These are phyloP conservation scores for Russula lepida DNA, from an alignment of 768 basidiomycete genomes.

Conservation along the genomic window DNA sequence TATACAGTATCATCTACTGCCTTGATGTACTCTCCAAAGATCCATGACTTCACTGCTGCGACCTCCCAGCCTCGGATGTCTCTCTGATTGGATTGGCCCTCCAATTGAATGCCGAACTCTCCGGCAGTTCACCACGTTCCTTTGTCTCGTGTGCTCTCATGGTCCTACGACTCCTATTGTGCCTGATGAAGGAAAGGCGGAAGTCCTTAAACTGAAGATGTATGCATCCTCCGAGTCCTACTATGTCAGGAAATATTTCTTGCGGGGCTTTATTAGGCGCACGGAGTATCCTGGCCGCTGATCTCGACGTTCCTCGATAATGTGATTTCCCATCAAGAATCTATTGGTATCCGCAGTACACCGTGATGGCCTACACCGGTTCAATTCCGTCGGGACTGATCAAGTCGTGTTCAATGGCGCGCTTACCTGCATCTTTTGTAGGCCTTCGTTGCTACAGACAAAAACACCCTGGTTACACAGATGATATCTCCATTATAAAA, in stretches of 20 bases:
- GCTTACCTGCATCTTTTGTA: background rate
- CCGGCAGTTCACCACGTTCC: background rate
- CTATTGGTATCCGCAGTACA: background rate
- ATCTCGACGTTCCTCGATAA: conserved; percentile 21
- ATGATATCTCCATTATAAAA: conserved; percentile 3
- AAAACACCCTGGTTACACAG: background rate
- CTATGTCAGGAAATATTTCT: conserved; percentile 1
- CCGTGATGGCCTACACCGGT: background rate
- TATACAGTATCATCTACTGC: background rate
- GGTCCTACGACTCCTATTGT: background rate
- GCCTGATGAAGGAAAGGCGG: too few species aligned
- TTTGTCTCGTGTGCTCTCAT: background rate
- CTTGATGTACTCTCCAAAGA: background rate
- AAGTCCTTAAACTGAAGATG: too few species aligned
- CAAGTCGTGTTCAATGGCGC: too few species aligned
- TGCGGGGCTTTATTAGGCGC: background rate
- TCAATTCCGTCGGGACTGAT: background rate
- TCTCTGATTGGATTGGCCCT: conserved; percentile 1
- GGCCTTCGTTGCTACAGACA: background rate
- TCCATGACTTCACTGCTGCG: background rate
- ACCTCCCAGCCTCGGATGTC: background rate
- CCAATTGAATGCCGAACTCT: background rate
- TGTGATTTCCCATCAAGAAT: conserved; percentile 1
- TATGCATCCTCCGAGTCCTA: background rate
- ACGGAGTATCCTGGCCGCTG: conserved; percentile 19